These are phyloP conservation scores for Trichoderma brevicompactum DNA, from an alignment of 2,329 filamentous ascomycete species.

Conservation along the genomic window DNA sequence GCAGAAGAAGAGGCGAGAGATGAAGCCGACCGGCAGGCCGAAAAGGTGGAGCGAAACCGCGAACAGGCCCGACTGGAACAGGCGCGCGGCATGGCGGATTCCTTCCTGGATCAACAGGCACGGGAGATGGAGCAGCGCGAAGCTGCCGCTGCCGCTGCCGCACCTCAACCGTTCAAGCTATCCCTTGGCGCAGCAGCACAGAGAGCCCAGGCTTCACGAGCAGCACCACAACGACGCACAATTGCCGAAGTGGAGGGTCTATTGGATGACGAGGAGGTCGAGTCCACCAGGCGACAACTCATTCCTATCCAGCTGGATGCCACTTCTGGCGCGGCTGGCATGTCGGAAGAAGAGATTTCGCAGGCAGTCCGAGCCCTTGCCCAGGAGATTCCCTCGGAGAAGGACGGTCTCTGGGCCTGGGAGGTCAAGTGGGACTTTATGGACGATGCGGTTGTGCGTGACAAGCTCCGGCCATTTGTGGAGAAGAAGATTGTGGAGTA, in stretches of 20 bases:
- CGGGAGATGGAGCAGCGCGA: slow-evolving; percentile 68
- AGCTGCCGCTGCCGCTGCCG: slow-evolving; percentile 45
- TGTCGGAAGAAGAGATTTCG: slow-evolving; percentile 85
- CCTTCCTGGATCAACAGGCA: slow-evolving; percentile 84
- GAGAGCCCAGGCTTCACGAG: slow-evolving; percentile 62
- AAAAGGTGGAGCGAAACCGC: slow-evolving; percentile 73
- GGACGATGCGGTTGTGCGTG: slow-evolving; percentile 76
- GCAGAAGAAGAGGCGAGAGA: slow-evolving; percentile 76
- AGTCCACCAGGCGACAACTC: slow-evolving; percentile 71
- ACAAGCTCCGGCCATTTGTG: slow-evolving; percentile 91
- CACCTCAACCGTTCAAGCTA: slow-evolving; percentile 85
- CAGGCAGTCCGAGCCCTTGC: slow-evolving; percentile 82
- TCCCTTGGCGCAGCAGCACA: slow-evolving; percentile 89
- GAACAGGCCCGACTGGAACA: slow-evolving; percentile 75
- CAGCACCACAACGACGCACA: slow-evolving; percentile 69
- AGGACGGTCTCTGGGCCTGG: slow-evolving; percentile 89
- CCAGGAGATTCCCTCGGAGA: slow-evolving; percentile 85
- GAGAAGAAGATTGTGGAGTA: slow-evolving; percentile 99
- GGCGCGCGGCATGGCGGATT: slow-evolving; percentile 83
- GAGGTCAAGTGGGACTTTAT: slow-evolving; percentile 90
- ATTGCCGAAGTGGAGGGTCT: slow-evolving; percentile 93
- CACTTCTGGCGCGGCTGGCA: slow-evolving; percentile 61
- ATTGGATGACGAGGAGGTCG: slow-evolving; percentile 91
- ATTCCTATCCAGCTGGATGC: slow-evolving; percentile 83
- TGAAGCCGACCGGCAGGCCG: slow-evolving; percentile 78